Evolutionary conservation across 441 rosid genomes (phyloP).

Genomic region (Adansonia rubrostipa): DNA sequence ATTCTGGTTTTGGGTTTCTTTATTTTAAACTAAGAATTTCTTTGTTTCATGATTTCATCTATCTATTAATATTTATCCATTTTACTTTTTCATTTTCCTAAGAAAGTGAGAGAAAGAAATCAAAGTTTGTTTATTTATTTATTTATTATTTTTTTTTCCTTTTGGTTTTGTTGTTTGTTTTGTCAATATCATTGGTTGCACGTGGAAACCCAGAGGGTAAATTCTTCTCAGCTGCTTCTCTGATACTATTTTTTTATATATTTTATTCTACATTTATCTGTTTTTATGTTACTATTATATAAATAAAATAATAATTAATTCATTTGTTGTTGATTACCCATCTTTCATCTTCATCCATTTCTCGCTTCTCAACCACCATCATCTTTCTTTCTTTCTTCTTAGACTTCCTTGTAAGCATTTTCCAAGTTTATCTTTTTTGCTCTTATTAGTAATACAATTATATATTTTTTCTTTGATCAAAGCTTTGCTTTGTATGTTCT

Average conservation of each 20-base stretch:
- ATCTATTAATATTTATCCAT: too few relatives aligned
- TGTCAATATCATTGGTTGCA: slow-evolving; percentile 57
- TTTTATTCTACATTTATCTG: slow-evolving; percentile 12
- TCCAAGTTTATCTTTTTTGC: neutral
- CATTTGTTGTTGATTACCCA: slow-evolving; percentile 40
- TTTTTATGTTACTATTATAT: slow-evolving; percentile 24
- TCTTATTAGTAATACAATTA: neutral
- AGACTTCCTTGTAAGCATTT: slow-evolving; percentile 42
- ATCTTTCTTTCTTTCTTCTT: slow-evolving; percentile 27
- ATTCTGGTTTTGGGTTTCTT: neutral
- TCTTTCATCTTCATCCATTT: slow-evolving; percentile 37
- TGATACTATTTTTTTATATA: slow-evolving; percentile 7
- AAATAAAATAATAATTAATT: slow-evolving; percentile 15
- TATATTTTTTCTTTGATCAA: slow-evolving; percentile 22
- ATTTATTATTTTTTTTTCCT: neutral
- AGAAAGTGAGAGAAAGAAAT: neutral
- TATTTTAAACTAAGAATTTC: neutral
- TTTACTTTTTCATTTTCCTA: neutral
- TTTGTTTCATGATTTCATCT: too few relatives aligned
- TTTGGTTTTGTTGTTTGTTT: slow-evolving; percentile 1
- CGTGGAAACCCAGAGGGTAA: slow-evolving; percentile 65
- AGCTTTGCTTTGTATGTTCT: slow-evolving; percentile 34
- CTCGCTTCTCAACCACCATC: slow-evolving; percentile 36
- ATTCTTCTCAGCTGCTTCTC: slow-evolving; percentile 37
- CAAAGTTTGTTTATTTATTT: too few relatives aligned